Percentiles rank a stretch among this genome's conserved stretches.
Conservation (phyloP, 176 grass and related monocot genomes). For the Echinochloa phyllopogon region DNA sequence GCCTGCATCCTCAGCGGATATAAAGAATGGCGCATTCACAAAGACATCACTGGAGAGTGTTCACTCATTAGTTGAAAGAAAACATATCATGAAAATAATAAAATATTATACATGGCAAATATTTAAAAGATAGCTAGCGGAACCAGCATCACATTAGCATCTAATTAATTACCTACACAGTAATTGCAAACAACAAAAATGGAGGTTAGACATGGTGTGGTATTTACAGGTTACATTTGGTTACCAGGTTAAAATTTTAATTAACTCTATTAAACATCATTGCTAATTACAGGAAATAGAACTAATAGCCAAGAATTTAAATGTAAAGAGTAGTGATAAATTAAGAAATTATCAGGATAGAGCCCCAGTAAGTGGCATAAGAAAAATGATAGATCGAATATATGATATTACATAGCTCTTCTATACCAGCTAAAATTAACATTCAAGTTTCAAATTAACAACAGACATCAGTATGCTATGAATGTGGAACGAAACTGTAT, state of each 20-base stretch:
- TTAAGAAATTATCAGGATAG: neutral
- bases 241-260: no score
- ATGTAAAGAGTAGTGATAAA: no score
- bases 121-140: neutral
- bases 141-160: conserved; percentile 10
- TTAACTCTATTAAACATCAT: no score
- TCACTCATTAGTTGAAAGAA: conserved; percentile 23
- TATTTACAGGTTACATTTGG: neutral
- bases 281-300: no score
- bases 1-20: conserved; percentile 91
- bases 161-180: conserved; percentile 3
- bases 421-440: conserved; percentile 6
- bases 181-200: neutral
- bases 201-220: neutral
- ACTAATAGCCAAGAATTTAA: no score
- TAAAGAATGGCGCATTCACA: conserved; percentile 96
- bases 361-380: neutral
- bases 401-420: neutral
- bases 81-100: conserved; percentile 28
- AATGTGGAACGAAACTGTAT: neutral
- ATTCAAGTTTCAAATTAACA: neutral
- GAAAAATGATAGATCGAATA: neutral
- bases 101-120: neutral
- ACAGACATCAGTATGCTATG: neutral
- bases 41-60: conserved; percentile 78